Evolutionary conservation across 176 grass and related monocot species (phyloP).

Genomic region (Raddia guianensis): DNA sequence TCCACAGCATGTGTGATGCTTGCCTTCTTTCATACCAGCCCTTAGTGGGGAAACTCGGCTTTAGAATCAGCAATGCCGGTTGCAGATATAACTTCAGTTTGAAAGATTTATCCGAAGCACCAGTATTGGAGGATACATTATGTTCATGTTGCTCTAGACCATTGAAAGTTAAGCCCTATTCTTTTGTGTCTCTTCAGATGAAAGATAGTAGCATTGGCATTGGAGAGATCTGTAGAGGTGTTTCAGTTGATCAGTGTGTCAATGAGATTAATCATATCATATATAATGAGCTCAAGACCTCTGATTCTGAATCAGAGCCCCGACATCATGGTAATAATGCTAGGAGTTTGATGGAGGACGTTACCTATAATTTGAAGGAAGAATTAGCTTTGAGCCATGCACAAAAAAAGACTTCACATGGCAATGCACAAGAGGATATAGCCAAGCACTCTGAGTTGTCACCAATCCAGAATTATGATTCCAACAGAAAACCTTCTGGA

Average conservation of each 20-base stretch:
- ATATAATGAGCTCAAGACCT: constrained; percentile 69
- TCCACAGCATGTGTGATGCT: constrained; percentile 63
- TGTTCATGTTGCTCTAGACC: constrained; percentile 50
- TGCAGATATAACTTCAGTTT: constrained; percentile 13
- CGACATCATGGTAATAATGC: constrained; percentile 16
- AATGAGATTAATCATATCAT: constrained; percentile 34
- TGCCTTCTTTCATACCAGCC: constrained; percentile 59
- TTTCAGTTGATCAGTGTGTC: constrained; percentile 15
- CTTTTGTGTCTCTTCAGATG: constrained; percentile 49
- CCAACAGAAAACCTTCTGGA: neutral
- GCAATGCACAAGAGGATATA: neutral
- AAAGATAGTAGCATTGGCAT: neutral
- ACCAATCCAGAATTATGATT: constrained; percentile 3
- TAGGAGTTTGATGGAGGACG: constrained; percentile 21
- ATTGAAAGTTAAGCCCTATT: constrained; percentile 30
- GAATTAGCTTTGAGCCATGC: neutral
- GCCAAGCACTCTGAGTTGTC: neutral
- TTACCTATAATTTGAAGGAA: constrained; percentile 24
- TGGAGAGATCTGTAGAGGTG: constrained; percentile 12
- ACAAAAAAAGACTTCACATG: constrained; percentile 3
- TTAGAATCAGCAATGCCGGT: neutral
- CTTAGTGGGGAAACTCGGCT: constrained; percentile 31
- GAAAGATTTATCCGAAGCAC: neutral
- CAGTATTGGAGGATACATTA: constrained; percentile 25
- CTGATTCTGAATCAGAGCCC: constrained; percentile 73